Conservation (phyloP, 2,329 filamentous ascomycete genomes). For the Aspergillus fijiensis region DNA sequence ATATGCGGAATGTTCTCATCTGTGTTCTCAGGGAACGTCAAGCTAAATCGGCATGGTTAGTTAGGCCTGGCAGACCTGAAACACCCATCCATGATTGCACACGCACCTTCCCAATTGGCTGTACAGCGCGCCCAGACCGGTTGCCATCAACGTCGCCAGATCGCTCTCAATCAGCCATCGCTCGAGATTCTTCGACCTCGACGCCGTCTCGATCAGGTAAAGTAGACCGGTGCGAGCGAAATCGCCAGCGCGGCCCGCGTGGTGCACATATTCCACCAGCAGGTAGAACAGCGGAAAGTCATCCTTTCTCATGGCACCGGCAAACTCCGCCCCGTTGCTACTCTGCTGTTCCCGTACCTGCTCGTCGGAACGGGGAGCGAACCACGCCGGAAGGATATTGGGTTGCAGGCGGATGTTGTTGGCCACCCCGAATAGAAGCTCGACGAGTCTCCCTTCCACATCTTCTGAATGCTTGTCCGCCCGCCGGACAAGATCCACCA, state of each 20-base stretch:
- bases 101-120: conserved; percentile 63
- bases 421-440: conserved; percentile 91
- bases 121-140: conserved; percentile 77
- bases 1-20: conserved; percentile 73
- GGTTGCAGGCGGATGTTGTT: conserved; percentile 93
- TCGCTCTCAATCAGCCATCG: conserved; percentile 98
- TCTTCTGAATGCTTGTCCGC: conserved; percentile 68
- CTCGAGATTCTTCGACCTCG: conserved; percentile 76
- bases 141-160: conserved; percentile 94
- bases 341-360: conserved; percentile 42
- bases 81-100: not conserved
- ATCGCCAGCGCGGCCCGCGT: conserved; percentile 90
- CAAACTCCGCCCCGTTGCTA: conserved; percentile 66
- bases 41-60: conserved; percentile 41
- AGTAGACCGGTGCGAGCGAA: conserved; percentile 92
- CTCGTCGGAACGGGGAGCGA: conserved; percentile 60
- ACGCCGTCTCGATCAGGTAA: conserved; percentile 93
- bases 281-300: conserved; percentile 97
- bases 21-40: conserved; percentile 68
- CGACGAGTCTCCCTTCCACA: conserved; percentile 84
- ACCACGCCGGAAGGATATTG: conserved; percentile 86
- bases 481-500: conserved; percentile 81
- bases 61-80: not conserved
- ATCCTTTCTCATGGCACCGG: conserved; percentile 79
- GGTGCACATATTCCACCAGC: conserved; percentile 93